Base-by-base conservation (phyloP, 371 early-diverging fungal species). In the Cladochytrium tenue region DNA sequence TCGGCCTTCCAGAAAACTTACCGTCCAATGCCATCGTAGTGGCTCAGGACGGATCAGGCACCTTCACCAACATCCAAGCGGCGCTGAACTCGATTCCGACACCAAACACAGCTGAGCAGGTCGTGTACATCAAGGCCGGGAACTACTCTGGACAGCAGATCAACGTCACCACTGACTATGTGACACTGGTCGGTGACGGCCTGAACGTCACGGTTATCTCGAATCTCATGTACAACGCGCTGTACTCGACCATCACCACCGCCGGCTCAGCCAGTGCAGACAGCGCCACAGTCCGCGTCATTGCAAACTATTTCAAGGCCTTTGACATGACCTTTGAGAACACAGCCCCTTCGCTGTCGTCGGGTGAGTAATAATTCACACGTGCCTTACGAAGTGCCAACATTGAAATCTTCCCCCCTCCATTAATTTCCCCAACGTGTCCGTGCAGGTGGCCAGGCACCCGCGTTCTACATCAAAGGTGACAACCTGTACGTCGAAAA, bases 401-500 rank as follows among this genome's bases (percentile, higher is more conserved):
- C n/a, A n/a, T n/a, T n/a, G n/a, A n/a, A n/a, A n/a, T n/a, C n/a
- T n/a, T n/a, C n/a, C n/a, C n/a, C n/a, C n/a, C n/a, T n/a, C n/a
- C n/a, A n/a, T n/a, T n/a, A n/a, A n/a, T n/a, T n/a, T n/a, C n/a
- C n/a, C n/a, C n/a, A n/a, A n/a, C n/a, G n/a, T n/a, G n/a, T n/a
- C n/a, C n/a, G n/a, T n/a, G n/a, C n/a, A n/a, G n/a, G 43, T 13
- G 43, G 43, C 7, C 43, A 43, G 43, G 43, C 43, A 20, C 43
- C 43, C 13, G 43, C 43, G 43, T 43, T 43, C 43, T 43, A 43
- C 43, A 43, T 43, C 43, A 43, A 43, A 7, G 43, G 43, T 43
- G 43, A 43, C 43, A 43, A 43, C 43, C 7, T 43, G 43, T 43
- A 43, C 43, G 43, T 43, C 43, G 43, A 43, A 43, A 43, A 43